phyloP scores from a whole-genome alignment of 2,329 filamentous ascomycete genomes.

The Diaporthe aspalathi region DNA sequence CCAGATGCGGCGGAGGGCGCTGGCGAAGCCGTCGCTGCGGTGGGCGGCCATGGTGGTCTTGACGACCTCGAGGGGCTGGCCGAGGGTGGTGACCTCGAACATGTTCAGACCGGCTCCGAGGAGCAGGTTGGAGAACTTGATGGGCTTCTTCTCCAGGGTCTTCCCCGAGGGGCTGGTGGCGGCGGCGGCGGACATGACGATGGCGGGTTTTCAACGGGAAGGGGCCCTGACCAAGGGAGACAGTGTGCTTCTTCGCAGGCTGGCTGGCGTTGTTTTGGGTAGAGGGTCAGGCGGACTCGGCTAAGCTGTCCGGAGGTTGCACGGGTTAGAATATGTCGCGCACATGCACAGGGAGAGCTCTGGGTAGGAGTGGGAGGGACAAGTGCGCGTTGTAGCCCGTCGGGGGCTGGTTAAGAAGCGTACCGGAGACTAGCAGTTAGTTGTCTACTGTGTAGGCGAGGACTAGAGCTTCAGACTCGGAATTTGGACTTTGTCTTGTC shows the following conservation, averaged over 20 bases:
- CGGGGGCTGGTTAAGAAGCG: not conserved
- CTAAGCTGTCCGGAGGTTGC: conserved; percentile 11
- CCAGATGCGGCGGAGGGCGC: conserved; percentile 90
- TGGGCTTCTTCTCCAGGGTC: conserved; percentile 94
- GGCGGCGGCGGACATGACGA: conserved; percentile 72
- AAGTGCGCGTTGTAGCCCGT: not conserved
- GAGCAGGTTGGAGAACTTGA: conserved; percentile 99
- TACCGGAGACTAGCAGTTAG: not conserved
- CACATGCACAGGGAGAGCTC: not conserved
- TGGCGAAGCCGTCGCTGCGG: conserved; percentile 85
- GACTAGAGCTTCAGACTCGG: not conserved
- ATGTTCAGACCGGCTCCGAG: conserved; percentile 94
- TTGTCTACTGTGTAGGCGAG: not conserved
- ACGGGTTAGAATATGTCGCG: conserved; percentile 6
- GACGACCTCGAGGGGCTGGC: conserved; percentile 93
- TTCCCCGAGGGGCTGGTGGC: conserved; percentile 62
- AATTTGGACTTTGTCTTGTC: not conserved
- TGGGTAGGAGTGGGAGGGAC: not conserved
- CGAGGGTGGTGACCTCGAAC: conserved; percentile 81
- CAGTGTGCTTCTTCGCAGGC: conserved; percentile 84
- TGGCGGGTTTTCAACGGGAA: conserved; percentile 55
- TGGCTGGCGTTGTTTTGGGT: conserved; percentile 36
- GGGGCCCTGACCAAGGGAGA: conserved; percentile 98
- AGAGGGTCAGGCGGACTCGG: conserved; percentile 14
- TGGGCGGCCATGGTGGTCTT: conserved; percentile 99